Conservation (phyloP, 139 green algal species). For the Pycnococcus provasolii region DNA sequence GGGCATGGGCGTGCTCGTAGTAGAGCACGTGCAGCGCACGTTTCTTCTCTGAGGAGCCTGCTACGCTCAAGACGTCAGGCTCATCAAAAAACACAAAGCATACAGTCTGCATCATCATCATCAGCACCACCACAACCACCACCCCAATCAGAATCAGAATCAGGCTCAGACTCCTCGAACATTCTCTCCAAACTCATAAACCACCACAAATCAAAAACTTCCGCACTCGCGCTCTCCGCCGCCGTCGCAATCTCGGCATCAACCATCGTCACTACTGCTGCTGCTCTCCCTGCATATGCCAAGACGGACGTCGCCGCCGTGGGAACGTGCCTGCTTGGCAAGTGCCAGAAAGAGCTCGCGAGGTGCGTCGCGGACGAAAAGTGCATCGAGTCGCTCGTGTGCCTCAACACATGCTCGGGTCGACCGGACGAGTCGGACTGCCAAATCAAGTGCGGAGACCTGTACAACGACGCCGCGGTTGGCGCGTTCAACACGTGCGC, state of each 20-base stretch:
- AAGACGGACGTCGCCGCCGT: not conserved
- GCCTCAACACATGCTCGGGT: conserved; percentile 63
- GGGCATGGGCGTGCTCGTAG: too few relatives aligned
- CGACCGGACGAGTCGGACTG: conserved; percentile 61
- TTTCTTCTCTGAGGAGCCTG: too few relatives aligned
- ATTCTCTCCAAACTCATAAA: too few relatives aligned
- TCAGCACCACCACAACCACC: too few relatives aligned
- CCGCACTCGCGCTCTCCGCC: not conserved
- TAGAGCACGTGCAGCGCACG: too few relatives aligned
- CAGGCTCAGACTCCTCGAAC: too few relatives aligned
- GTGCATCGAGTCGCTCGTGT: conserved; percentile 71
- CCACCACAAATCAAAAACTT: not conserved
- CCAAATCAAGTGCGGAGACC: conserved; percentile 73
- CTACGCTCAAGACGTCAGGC: too few relatives aligned
- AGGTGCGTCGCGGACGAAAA: conserved; percentile 55
- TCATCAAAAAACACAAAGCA: too few relatives aligned
- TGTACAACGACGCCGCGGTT: conserved; percentile 60
- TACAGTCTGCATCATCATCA: too few relatives aligned
- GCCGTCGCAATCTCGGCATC: not conserved
- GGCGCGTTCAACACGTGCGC: conserved; percentile 73
- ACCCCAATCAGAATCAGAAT: too few relatives aligned
- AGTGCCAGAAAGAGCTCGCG: conserved; percentile 44
- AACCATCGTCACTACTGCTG: not conserved
- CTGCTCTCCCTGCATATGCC: not conserved
- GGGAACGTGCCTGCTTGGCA: conserved; percentile 22